Conservation (phyloP, 2,329 filamentous ascomycete genomes). For the Sphaerulina populicola region DNA sequence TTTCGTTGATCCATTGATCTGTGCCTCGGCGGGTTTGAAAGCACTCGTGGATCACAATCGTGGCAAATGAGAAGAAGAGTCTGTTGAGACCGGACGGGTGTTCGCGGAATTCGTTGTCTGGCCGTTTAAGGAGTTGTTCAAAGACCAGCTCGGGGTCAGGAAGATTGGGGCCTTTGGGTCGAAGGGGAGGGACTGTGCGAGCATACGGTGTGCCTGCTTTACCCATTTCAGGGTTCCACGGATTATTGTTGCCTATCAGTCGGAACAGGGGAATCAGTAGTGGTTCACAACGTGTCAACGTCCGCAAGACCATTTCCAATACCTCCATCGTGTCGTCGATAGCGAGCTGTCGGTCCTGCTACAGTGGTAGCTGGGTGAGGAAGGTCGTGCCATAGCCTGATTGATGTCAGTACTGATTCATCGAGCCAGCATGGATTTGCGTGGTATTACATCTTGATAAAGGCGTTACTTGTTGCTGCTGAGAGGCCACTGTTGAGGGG, state of each 20-base stretch:
- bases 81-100: conserved; percentile 42
- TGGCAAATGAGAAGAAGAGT: conserved; percentile 43
- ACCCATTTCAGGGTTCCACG: conserved; percentile 45
- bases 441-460: conserved; percentile 40
- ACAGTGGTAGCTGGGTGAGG: conserved; percentile 44
- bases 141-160: conserved; percentile 44
- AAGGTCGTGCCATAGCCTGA: conserved; percentile 43
- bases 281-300: neutral
- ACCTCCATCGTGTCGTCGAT: conserved; percentile 36
- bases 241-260: conserved; percentile 37
- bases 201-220: conserved; percentile 45
- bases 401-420: neutral
- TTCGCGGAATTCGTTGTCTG: conserved; percentile 34
- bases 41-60: conserved; percentile 43
- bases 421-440: neutral
- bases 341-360: conserved; percentile 41
- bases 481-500: conserved; percentile 33
- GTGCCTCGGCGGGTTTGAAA: conserved; percentile 37
- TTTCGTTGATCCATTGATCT: conserved; percentile 41
- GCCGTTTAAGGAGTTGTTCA: conserved; percentile 40
- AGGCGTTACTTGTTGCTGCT: conserved; percentile 41
- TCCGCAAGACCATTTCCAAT: neutral
- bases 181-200: conserved; percentile 40
- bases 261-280: neutral
- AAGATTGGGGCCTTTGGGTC: conserved; percentile 44